Evolutionary conservation across 2,329 filamentous ascomycete species (phyloP), one percentile per base, ranked within the genome.

Genomic region (Fusarium secorum): DNA sequence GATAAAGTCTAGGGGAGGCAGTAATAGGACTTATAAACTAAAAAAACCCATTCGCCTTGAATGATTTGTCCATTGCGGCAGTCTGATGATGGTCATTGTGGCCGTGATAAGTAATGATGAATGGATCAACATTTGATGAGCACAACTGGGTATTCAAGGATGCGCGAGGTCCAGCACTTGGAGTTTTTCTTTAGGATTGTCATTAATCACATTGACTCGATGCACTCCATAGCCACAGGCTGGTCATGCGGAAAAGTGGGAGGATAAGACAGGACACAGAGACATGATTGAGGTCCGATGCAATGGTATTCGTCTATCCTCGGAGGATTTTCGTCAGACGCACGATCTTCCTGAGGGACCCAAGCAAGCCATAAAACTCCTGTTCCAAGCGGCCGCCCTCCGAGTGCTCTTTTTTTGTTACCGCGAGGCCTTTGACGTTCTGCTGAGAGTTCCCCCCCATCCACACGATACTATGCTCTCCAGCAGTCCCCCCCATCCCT

Each of bases 361-460:
- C 81, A 81, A 82, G 80, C 80, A 82, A 81, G 79, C 80, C 81
- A 80, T 80, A 79, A 79, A 82, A 83, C 81, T 83, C 82, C 82
- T 76, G 77, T 83, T 82, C 80, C 81, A 80, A 82, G 81, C 79
- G 80, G 80, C 80, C 80, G 80, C 79, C 80, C 77, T 81, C 78
- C 79, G 78, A 82, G 78, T 79, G 76, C 74, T 77, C 30, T 33
- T 78, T 78, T 28, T 49, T 78, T 78, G 80, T 62, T 59, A 74
- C 73, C 75, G 76, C 76, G 74, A 79, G 78, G 79, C 75, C 79
- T 75, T 66, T 78, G 74, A 71, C 72, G 71, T 75, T 69, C 68
- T 71, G 63, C 73, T 63, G 71, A 71, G 73, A 75, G 74, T 74
- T 39, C 48, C 72, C 64, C 64, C 74, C 70, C 63, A 54, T 64